phyloP scores from a whole-genome alignment of 1,284 basidiomycete species.

The Ceratobasidium theobromae region DNA sequence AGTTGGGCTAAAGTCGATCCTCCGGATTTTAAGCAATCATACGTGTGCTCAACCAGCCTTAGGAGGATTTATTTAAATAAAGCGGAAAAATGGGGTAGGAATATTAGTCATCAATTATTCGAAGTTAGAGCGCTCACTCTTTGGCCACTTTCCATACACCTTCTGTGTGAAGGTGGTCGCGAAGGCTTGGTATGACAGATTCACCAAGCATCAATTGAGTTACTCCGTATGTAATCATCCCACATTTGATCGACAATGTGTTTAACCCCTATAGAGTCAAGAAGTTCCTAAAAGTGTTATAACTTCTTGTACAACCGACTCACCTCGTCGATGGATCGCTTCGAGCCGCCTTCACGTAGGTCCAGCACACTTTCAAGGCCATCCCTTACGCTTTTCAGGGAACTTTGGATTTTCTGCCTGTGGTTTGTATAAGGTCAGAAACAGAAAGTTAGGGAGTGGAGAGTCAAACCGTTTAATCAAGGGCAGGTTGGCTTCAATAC shows the following conservation, averaged over 20 bases:
- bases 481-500: too few species aligned
- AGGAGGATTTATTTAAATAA: background rate
- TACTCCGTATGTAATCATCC: background rate
- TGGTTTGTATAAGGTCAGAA: too few species aligned
- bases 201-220: background rate
- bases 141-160: background rate
- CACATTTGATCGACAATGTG: background rate
- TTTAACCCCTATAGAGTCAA: background rate
- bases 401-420: too few species aligned
- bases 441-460: too few species aligned
- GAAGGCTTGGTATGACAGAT: background rate
- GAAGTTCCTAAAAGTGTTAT: too few species aligned
- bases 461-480: too few species aligned
- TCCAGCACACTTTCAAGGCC: too few species aligned
- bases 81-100: background rate
- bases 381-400: background rate
- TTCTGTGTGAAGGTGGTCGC: background rate
- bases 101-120: too few species aligned
- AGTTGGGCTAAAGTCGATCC: background rate
- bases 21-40: background rate
- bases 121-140: too few species aligned
- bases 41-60: background rate
- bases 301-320: too few species aligned
- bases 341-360: too few species aligned
- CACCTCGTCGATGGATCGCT: background rate